Percentiles rank a stretch among this genome's conserved stretches.
phyloP scores from a whole-genome alignment of 2,329 filamentous ascomycete genomes.

The Periconia digitata region DNA sequence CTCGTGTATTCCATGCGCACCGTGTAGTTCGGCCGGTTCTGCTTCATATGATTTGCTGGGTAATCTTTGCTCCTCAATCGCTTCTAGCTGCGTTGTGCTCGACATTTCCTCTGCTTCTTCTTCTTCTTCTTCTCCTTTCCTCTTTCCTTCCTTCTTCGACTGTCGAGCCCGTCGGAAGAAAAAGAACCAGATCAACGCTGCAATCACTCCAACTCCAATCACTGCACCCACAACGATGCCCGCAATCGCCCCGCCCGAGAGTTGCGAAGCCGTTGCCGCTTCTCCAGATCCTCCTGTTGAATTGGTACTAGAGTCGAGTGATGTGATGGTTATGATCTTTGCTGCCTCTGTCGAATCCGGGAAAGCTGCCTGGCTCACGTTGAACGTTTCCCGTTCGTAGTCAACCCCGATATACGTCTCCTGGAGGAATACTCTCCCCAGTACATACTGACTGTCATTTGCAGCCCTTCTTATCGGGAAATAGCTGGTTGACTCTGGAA shows the following conservation, averaged over 20 bases:
- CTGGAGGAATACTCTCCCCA: conserved; percentile 42
- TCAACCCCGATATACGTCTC: conserved; percentile 42
- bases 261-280: neutral
- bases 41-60: neutral
- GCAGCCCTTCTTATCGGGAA: conserved; percentile 40
- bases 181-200: neutral
- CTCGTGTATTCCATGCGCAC: neutral
- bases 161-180: neutral
- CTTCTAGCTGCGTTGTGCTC: neutral
- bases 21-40: neutral
- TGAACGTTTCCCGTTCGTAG: conserved; percentile 26
- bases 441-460: conserved; percentile 37
- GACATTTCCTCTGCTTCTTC: no score
- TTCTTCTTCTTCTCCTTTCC: no score
- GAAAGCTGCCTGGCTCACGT: conserved; percentile 19
- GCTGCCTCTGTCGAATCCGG: neutral
- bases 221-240: neutral
- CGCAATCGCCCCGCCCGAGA: neutral
- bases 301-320: neutral
- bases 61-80: neutral
- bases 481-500: conserved; percentile 28
- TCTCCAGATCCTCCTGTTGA: neutral
- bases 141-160: neutral
- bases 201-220: neutral
- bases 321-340: neutral